A percentile compares a stretch with the other conserved stretches of the same genome.
Conservation (phyloP, 495 filamentous ascomycete species). For the Penicillium antarcticum region DNA sequence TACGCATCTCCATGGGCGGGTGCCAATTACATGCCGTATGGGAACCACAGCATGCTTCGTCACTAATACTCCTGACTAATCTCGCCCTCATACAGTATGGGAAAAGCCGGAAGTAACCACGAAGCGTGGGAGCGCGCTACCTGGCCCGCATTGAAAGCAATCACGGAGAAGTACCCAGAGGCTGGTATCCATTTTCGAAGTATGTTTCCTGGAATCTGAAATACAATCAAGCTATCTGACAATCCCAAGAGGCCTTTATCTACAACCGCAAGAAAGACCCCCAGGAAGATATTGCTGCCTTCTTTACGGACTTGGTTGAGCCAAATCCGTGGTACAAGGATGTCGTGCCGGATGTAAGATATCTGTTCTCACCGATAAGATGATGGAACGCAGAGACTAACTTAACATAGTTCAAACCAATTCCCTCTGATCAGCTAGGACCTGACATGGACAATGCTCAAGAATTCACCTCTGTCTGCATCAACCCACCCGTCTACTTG, state of each 20-base stretch:
- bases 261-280: slow-evolving; percentile 64
- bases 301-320: slow-evolving; percentile 62
- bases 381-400: neutral
- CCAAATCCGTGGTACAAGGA: slow-evolving; percentile 80
- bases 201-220: slow-evolving; percentile 23
- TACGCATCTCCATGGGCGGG: slow-evolving; percentile 96
- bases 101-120: slow-evolving; percentile 47
- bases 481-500: slow-evolving; percentile 86
- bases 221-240: neutral
- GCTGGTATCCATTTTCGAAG: slow-evolving; percentile 88
- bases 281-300: slow-evolving; percentile 43
- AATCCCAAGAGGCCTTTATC: slow-evolving; percentile 45
- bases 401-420: slow-evolving; percentile 46
- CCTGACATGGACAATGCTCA: slow-evolving; percentile 65
- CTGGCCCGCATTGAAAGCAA: slow-evolving; percentile 61
- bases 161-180: slow-evolving; percentile 73
- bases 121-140: slow-evolving; percentile 63
- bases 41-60: neutral
- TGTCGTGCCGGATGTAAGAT: slow-evolving; percentile 64
- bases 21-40: slow-evolving; percentile 85
- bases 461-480: slow-evolving; percentile 79
- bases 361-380: slow-evolving; percentile 3
- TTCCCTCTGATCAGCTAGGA: slow-evolving; percentile 54
- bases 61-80: neutral
- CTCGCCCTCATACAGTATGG: slow-evolving; percentile 41